Evolutionary conservation across 495 filamentous ascomycete genomes (phyloP).

Genomic region (Penicillium macrosclerotiorum): DNA sequence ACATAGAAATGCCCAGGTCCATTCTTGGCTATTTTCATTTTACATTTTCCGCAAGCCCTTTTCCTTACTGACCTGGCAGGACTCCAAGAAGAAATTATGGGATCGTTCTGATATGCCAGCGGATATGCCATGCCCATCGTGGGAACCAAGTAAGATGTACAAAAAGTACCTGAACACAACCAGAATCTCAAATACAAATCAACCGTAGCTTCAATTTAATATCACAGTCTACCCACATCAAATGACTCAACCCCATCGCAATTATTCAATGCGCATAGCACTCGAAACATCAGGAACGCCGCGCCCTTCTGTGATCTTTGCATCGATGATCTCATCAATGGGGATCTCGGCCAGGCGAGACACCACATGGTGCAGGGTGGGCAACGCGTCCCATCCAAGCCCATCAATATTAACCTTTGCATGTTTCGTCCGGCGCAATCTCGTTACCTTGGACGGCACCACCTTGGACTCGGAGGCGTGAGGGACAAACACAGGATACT

Average conservation of each 20-base stretch:
- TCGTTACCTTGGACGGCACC: conserved; percentile 30
- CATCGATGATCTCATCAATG: conserved; percentile 50
- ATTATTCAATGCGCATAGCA: conserved; percentile 41
- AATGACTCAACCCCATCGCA: background rate
- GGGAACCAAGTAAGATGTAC: too few relatives aligned
- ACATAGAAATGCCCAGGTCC: too few relatives aligned
- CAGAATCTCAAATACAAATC: too few relatives aligned
- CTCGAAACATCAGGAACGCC: conserved; percentile 48
- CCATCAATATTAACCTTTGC: conserved; percentile 43
- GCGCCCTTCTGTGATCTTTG: conserved; percentile 48
- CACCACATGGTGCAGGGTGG: conserved; percentile 55
- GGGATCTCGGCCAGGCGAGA: conserved; percentile 50
- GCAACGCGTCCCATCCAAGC: conserved; percentile 47
- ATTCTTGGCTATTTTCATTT: too few relatives aligned
- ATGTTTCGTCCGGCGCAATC: conserved; percentile 34
- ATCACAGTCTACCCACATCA: background rate
- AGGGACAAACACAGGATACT: conserved; percentile 45
- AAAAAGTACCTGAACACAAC: too few relatives aligned
- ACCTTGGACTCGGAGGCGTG: conserved; percentile 34
- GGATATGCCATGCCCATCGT: too few relatives aligned
- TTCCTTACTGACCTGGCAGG: too few relatives aligned
- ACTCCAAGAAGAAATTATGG: too few relatives aligned
- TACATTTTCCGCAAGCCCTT: too few relatives aligned
- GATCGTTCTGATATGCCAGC: too few relatives aligned
- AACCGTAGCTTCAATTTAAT: too few relatives aligned